Conservation (phyloP, 2,329 filamentous ascomycete species). For the Fusarium robinianum region DNA sequence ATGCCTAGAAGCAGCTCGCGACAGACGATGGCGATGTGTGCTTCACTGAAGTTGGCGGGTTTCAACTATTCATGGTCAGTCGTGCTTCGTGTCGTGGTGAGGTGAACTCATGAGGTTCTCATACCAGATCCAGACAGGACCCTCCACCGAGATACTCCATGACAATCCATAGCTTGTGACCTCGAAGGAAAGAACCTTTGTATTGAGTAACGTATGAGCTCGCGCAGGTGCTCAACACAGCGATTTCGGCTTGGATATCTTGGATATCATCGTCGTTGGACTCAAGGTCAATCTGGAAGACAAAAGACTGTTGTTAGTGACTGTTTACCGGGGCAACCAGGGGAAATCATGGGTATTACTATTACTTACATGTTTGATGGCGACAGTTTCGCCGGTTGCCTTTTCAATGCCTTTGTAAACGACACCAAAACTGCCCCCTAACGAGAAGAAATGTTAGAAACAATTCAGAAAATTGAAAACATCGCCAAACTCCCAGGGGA, state of each 20-base stretch:
- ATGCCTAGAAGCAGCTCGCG: slow-evolving; percentile 87
- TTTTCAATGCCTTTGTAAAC: slow-evolving; percentile 97
- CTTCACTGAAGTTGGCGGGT: slow-evolving; percentile 85
- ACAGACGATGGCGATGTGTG: slow-evolving; percentile 91
- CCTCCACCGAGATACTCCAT: slow-evolving; percentile 98
- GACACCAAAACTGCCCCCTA: slow-evolving; percentile 92
- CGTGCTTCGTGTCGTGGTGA: slow-evolving; percentile 2
- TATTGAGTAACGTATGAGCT: slow-evolving; percentile 96
- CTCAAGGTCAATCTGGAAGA: slow-evolving; percentile 89
- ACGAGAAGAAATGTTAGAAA: slow-evolving; percentile 14
- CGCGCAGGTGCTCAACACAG: slow-evolving; percentile 90
- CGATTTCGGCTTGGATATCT: slow-evolving; percentile 97
- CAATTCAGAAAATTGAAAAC: neutral
- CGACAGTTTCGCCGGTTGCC: slow-evolving; percentile 87
- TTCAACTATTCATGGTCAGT: slow-evolving; percentile 65
- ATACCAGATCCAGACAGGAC: slow-evolving; percentile 89
- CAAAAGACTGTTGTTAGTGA: slow-evolving; percentile 17
- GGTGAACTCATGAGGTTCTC: slow-evolving; percentile 31
- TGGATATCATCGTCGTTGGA: slow-evolving; percentile 98
- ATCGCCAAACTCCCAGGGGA: neutral
- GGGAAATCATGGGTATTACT: neutral
- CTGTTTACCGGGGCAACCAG: slow-evolving; percentile 22
- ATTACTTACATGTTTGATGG: slow-evolving; percentile 86
- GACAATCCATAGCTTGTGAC: slow-evolving; percentile 98
- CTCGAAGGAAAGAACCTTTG: slow-evolving; percentile 93